Base-by-base conservation (phyloP, 371 early-diverging fungal genomes). In the Mucor ambiguus region DNA sequence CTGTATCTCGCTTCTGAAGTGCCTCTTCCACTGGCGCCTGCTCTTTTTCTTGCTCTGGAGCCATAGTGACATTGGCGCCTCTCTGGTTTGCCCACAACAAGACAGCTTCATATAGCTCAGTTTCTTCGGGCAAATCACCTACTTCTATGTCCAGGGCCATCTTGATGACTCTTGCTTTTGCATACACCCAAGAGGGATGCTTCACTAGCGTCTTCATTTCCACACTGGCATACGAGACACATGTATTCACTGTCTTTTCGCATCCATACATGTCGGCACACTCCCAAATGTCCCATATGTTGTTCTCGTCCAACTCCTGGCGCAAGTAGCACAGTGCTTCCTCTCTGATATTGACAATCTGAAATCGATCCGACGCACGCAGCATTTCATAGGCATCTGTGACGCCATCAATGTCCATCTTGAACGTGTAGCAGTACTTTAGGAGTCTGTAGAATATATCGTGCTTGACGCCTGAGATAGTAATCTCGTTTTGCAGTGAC, bases 261-360 rank as follows among this genome's bases (percentile, higher is more conserved):
- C 85, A 75, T 63, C 75, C 65, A 70, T 77, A 68, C 68, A 77
- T 55, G 58, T 75, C 81, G 46, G 87, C 84, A 29, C 79, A 74
- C 11, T 75, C 79, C 87, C 87, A 87, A 22, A 83, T 83, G 32
- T 79, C 82, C 87, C 87, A 87, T 22, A 87, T 77, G 35, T 83
- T 85, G 3, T 75, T 71, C 12, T 66, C 59, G 0, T 73, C 68
- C 14, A 87, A 41, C 10, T 82, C 82, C 18, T 71, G 65, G 10
- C 78, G 54, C 43, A 87, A 58, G 41, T 74, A 76, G 4, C 82
- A 77, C 64, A 86, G 77, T 32, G 84, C 87, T n/a, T 77, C 76
- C 22, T 87, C 82, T 37, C 79, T 75, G 29, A 87, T 69, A 12
- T 64, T 72, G 0, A 60, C 41, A 3, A 87, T 71, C 37, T 72